A percentile compares a stretch with the other conserved stretches of the same genome.
Evolutionary conservation across 73 alveolate genomes (phyloP).

Genomic region (Paramecium pentaurelia): DNA sequence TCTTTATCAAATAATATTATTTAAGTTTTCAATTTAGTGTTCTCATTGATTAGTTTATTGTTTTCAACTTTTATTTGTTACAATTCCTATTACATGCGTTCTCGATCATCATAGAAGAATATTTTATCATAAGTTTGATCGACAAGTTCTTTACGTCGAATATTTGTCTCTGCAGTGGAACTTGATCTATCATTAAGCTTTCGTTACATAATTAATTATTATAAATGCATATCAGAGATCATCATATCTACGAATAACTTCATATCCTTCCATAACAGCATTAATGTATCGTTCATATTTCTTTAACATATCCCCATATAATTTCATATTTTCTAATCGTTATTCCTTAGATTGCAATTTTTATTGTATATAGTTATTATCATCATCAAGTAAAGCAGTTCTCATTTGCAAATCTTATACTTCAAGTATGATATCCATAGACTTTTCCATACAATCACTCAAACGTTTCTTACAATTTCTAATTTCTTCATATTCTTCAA

Average conservation of each 20-base stretch:
- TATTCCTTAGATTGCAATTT: not conserved
- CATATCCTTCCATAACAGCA: not conserved
- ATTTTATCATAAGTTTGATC: not conserved
- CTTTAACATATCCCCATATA: not conserved
- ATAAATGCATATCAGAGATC: not conserved
- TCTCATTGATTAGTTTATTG: not conserved
- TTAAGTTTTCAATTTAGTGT: not conserved
- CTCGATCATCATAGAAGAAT: not conserved
- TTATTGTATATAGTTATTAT: not conserved
- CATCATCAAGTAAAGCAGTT: not conserved
- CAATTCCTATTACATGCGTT: not conserved
- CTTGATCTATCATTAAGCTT: not conserved
- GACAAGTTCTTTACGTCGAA: not conserved
- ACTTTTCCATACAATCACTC: not conserved
- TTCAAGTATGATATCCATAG: not conserved
- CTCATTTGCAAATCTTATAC: not conserved
- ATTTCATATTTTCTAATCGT: not conserved
- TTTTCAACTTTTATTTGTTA: not conserved
- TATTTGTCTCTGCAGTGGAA: not conserved
- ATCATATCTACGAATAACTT: slow-evolving; percentile 8
- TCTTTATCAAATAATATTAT: not conserved
- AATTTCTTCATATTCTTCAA: not conserved
- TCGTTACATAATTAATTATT: not conserved
- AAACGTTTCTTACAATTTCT: slow-evolving; percentile 1
- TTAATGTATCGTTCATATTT: not conserved